Evolutionary conservation across 768 basidiomycete genomes (phyloP).

Genomic region (Vararia minispora): DNA sequence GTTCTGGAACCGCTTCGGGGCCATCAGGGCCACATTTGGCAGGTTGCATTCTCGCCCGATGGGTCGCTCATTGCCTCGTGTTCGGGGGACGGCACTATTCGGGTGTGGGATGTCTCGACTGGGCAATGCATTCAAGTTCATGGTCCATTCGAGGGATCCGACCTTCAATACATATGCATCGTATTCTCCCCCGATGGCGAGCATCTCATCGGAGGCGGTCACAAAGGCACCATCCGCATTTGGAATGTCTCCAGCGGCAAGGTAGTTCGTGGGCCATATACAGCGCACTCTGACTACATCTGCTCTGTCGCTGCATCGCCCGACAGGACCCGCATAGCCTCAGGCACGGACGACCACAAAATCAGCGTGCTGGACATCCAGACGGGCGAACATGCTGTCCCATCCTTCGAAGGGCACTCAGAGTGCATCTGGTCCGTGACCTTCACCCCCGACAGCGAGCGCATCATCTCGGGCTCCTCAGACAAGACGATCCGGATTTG

Average conservation of each 20-base stretch:
- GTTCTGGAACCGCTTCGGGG: slow-evolving; percentile 28
- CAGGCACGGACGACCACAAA: not conserved
- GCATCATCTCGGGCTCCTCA: not conserved
- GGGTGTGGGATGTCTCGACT: slow-evolving; percentile 19
- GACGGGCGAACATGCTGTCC: not conserved
- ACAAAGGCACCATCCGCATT: slow-evolving; percentile 1
- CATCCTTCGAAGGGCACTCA: not conserved
- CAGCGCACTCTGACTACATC: slow-evolving; percentile 1
- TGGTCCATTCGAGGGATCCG: not conserved
- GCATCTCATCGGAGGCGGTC: not conserved
- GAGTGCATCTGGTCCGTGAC: not conserved
- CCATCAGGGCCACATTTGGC: slow-evolving; percentile 39
- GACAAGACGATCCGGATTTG: not conserved
- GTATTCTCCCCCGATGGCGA: slow-evolving; percentile 6
- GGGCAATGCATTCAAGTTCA: not conserved
- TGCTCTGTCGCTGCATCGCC: slow-evolving; percentile 2
- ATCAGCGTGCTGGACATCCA: slow-evolving; percentile 1
- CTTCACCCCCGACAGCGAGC: not conserved
- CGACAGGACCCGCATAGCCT: not conserved
- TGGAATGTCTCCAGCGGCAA: not conserved
- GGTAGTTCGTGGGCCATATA: not conserved
- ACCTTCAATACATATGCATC: not conserved
- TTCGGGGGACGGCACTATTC: slow-evolving; percentile 5
- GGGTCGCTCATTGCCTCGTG: slow-evolving; percentile 3
- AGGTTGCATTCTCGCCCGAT: slow-evolving; percentile 34